Percentiles rank a stretch among this genome's conserved stretches.
These are phyloP conservation scores for Hysterangium stoloniferum DNA, from an alignment of 768 basidiomycete species.

Conservation along the genomic window DNA sequence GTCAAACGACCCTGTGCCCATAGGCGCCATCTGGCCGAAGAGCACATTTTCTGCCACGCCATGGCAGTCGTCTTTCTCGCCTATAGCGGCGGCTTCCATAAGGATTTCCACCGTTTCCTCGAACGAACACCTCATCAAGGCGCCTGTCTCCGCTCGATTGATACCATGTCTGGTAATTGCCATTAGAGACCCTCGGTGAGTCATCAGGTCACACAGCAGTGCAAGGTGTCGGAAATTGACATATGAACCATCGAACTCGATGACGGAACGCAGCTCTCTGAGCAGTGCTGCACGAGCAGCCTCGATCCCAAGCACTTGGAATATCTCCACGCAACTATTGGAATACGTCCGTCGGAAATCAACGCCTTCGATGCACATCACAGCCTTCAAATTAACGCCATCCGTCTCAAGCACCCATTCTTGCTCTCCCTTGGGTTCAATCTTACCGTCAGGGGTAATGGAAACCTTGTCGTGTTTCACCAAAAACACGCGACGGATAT, in stretches of 20 bases:
- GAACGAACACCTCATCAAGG: constrained; percentile 97
- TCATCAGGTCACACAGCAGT: constrained; percentile 97
- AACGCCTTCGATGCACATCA: constrained; percentile 92
- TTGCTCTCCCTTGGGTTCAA: constrained; percentile 47
- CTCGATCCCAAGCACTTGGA: constrained; percentile 93
- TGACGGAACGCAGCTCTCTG: constrained; percentile 89
- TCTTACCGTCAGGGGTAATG: constrained; percentile 55
- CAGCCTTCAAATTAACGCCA: constrained; percentile 90
- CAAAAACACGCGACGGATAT: constrained; percentile 90
- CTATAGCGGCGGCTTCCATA: constrained; percentile 97
- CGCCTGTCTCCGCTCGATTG: constrained; percentile 98
- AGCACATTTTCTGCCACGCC: constrained; percentile 99
- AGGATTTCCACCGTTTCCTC: constrained; percentile 99
- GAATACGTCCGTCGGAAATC: constrained; percentile 92
- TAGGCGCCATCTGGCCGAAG: constrained; percentile 99
- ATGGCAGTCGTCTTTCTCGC: constrained; percentile 97
- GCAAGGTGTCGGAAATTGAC: constrained; percentile 98
- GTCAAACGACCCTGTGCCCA: constrained; percentile 97
- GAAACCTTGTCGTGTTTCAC: constrained; percentile 76
- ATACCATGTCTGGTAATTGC: constrained; percentile 99
- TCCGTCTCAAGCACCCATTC: constrained; percentile 99
- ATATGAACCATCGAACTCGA: constrained; percentile 99
- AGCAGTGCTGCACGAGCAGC: constrained; percentile 92
- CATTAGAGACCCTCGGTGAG: constrained; percentile 90
- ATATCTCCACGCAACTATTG: constrained; percentile 94